Percentiles rank a stretch among this genome's conserved stretches.
These are phyloP conservation scores for Stephania yunnanensis DNA, from an alignment of 164 flowering plant genomes.

Conservation along the genomic window DNA sequence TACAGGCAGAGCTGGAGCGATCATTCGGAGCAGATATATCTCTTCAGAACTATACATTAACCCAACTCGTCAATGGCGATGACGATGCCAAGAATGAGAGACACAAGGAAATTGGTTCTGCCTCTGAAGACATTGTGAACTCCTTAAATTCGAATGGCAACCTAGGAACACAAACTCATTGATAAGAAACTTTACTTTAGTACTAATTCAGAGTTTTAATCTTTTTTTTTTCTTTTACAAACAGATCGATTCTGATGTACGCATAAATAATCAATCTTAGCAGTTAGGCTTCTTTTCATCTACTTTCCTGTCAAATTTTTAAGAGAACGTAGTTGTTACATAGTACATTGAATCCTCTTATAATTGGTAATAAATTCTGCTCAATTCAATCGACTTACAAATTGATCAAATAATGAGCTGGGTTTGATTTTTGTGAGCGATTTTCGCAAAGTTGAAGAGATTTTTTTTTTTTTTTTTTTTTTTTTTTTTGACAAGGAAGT, in stretches of 20 bases:
- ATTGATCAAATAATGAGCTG: not conserved
- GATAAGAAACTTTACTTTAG: not conserved
- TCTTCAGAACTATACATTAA: conserved; percentile 25
- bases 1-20: conserved; percentile 63
- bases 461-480: no score
- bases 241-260: not conserved
- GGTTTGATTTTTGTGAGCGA: no score
- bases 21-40: conserved; percentile 47
- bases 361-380: not conserved
- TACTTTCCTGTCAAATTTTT: not conserved
- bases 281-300: not conserved
- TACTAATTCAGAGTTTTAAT: conserved; percentile 7
- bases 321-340: not conserved
- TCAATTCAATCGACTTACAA: not conserved
- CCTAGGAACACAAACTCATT: conserved; percentile 13
- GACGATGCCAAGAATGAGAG: conserved; percentile 24
- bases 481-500: no score
- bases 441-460: no score
- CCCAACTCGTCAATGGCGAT: conserved; percentile 30
- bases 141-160: conserved; percentile 21
- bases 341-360: not conserved
- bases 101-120: conserved; percentile 10
- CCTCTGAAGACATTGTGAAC: conserved; percentile 10
- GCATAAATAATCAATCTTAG: not conserved
- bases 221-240: not conserved